Percentiles rank a stretch among this genome's conserved stretches.
Evolutionary conservation across 1,284 basidiomycete species (phyloP).

Genomic region (Naganishia albida): DNA sequence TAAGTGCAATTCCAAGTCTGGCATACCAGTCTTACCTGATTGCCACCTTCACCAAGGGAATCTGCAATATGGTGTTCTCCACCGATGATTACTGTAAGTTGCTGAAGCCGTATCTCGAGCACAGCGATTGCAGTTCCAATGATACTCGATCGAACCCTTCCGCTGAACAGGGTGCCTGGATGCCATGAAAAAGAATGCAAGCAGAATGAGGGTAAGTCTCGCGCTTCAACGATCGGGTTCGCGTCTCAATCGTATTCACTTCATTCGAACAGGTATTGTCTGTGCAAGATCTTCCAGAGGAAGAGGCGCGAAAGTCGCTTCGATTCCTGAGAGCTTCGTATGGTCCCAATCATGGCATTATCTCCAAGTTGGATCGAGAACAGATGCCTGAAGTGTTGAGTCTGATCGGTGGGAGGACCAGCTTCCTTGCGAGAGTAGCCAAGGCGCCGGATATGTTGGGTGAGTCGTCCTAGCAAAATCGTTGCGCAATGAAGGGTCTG

Average conservation of each 20-base stretch:
- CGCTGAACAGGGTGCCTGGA: conserved; percentile 42
- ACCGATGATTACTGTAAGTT: conserved; percentile 71
- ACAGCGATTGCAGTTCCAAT: conserved; percentile 53
- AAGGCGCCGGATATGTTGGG: conserved; percentile 63
- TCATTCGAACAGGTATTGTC: conserved; percentile 62
- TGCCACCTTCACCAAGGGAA: conserved; percentile 56
- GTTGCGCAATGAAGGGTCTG: no score
- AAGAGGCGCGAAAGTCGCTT: conserved; percentile 66
- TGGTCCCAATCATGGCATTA: conserved; percentile 26
- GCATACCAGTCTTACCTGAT: conserved; percentile 25
- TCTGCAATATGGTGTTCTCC: conserved; percentile 75
- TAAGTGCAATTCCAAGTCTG: conserved; percentile 50
- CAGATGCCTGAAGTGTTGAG: conserved; percentile 61
- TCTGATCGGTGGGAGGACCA: conserved; percentile 72
- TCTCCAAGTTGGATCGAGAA: conserved; percentile 44
- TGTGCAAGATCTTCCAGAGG: conserved; percentile 66
- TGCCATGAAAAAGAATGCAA: conserved; percentile 62
- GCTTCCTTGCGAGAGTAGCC: conserved; percentile 69
- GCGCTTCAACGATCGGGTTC: neutral
- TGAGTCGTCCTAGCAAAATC: conserved; percentile 29
- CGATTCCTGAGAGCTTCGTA: conserved; percentile 58
- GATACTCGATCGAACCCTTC: neutral
- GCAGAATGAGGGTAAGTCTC: conserved; percentile 66
- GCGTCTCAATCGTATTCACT: neutral
- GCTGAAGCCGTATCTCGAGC: conserved; percentile 34